Base-by-base conservation (phyloP, 495 filamentous ascomycete species). In the Wilcoxina mikolae region DNA sequence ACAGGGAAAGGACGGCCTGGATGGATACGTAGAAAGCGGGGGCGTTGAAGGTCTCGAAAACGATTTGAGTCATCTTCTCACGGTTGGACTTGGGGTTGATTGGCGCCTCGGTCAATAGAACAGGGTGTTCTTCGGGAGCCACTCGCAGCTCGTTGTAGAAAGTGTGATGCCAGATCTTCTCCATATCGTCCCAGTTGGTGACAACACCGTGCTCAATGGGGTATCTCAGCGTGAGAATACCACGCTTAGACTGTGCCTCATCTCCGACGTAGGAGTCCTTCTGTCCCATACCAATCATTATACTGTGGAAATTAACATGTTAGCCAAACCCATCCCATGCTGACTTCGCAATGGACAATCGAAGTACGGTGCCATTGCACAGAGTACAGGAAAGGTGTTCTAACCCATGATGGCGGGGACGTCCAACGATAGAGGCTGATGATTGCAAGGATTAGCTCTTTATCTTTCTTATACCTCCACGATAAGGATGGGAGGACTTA, bases 201-300 rank as follows among this genome's bases (percentile, higher is more conserved):
- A 99, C 91, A 58, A 96, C 91, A 64, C 91, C 91, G 68, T 99
- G 91, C 68, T 95, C 93, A 53, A 99, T 75, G 39, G 91, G 91
- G 65, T 96, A 96, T 48, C 80, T 77, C 63, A 99, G 88, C 73
- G 95, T 96, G 60, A 99, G 73, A 56, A 99, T 74, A 15, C 91
- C 91, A 67, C 91, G 80, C 63, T 94, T 76, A 60, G 95, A 89
- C 64, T 94, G 87, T 29, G 78, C 78, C 50, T 98, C 91, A 77
- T 98, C 91, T 79, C 91, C 91, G 62, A 98, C 91, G 70, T 98
- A 98, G 57, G 91, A 98, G 78, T 98, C 91, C 77, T 98, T 98
- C 77, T 98, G 91, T 67, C 91, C 91, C 91, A 98, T 96, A 83
- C 91, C 91, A 73, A 98, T 98, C 91, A 98, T 98, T 77, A 98